Base-by-base conservation (phyloP, 2,329 filamentous ascomycete species). In the Botrytis hyacinthi region DNA sequence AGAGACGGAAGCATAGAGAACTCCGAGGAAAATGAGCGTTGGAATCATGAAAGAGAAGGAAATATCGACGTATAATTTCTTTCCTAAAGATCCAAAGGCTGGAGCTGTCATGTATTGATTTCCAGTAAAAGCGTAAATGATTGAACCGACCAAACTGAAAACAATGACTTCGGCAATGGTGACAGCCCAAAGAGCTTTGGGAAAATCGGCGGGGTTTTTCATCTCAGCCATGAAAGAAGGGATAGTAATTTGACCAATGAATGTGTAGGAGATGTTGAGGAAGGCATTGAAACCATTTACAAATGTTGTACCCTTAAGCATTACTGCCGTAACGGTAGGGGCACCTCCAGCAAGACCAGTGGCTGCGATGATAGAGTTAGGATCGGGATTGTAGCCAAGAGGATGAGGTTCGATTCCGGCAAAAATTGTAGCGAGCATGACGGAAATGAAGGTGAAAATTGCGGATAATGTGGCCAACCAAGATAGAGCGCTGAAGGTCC, bases 211-310 rank as follows among this genome's bases (percentile, higher is more conserved):
- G 2, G 89, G 88, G 42, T 90, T 86, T 73, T 85, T 92, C 95
- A 98, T 98, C 83, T 98, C 95, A 5, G 95, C 94, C 76, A 98
- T 98, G 84, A 98, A 98, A 78, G 92, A 95, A 0, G 95, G 95
- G 22, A 98, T 87, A 0, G 95, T 97, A 79, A 97, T 97, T 81
- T 98, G 95, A 0, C 95, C 95, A 77, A 98, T 97, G 81, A 98
- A 97, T 0, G 95, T 97, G 82, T 97, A 98, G 83, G 91, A 93
- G 80, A 98, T 98, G 83, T 98, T 98, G 81, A 98, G 87, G 83
- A 97, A 97, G 0, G 95, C 95, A 71, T 90, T 94, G 87, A 97
- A 91, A 35, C 91, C 94, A 4, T 87, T 85, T 5, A 97, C 93
- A 78, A 97, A 97, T 0, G 92, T 92, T 0, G 93, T 97, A 29